Evolutionary conservation across 2,329 filamentous ascomycete genomes (phyloP), one percentile per base, ranked within the genome.

Genomic region (Didymella exigua): DNA sequence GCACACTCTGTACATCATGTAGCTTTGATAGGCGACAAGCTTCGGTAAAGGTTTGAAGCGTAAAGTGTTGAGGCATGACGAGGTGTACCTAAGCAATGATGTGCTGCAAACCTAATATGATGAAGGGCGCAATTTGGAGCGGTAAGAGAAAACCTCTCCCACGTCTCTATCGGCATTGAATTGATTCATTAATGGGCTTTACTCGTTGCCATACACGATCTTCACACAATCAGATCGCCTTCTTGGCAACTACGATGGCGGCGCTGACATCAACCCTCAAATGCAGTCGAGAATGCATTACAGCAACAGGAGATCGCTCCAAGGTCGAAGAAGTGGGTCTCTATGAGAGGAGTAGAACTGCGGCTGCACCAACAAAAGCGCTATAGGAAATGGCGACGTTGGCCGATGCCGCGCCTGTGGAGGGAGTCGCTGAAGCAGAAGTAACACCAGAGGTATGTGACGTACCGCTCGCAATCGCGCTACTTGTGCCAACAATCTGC

Each of bases 361-460:
- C 60, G 31, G 43, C 58, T n/a, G 49, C 40, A 21, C 49, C 49
- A 5, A 57, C 18, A 34, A 63, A 16, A 16, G 58, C 46, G n/a
- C 53, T 29, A 21, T 43, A 46, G 10, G 58, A 24, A 9, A 13
- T 38, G 18, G 56, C 30, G 40, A 26, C 29, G 24, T 52, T 61
- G 3, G 31, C 49, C n/a, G 47, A 44, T 10, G 57, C 57, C 8
- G 59, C 58, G 8, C 49, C 57, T 8, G 55, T 54, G 27, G 55
- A 46, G 11, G 43, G 43, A n/a, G 43, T 26, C 9, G 49, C 38
- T 8, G 52, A 27, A 21, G 54, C 36, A 43, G 53, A 36, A 11
- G 18, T 44, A 33, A 18, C 19, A 16, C 36, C 19, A 7, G 19
- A 38, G 13, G 56, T 49, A 27, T 26, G 41, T 16, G 27, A 31